Percentiles rank a stretch among this genome's conserved stretches.
phyloP scores from a whole-genome alignment of 305 asterid species.

The Coffea humblotiana region DNA sequence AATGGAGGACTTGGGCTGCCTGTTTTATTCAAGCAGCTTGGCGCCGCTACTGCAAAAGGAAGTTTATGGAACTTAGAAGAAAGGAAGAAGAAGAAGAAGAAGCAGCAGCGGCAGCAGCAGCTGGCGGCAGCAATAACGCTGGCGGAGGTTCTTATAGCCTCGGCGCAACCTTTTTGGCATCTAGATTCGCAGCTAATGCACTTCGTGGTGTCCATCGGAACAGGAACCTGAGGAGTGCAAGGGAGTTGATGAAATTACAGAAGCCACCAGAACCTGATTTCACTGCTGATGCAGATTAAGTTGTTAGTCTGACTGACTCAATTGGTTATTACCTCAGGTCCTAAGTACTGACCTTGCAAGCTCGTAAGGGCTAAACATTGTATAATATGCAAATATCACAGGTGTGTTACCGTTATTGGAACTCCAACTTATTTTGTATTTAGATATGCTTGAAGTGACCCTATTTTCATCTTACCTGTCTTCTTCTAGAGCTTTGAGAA shows the following conservation, averaged over 20 bases:
- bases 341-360: constrained; percentile 10
- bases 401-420: not conserved
- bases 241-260: constrained; percentile 86
- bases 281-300: constrained; percentile 81
- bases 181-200: constrained; percentile 94
- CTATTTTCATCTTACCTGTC: not conserved
- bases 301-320: constrained; percentile 11
- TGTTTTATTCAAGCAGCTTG: constrained; percentile 98
- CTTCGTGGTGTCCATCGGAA: constrained; percentile 92
- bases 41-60: constrained; percentile 88
- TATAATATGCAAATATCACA: constrained; percentile 20
- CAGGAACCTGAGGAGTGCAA: constrained; percentile 79
- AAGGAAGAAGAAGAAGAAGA: constrained; percentile 75
- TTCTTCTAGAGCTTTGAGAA: constrained; percentile 3
- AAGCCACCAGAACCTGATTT: constrained; percentile 99
- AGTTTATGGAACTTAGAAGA: constrained; percentile 61
- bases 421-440: constrained; percentile 13
- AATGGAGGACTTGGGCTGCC: constrained; percentile 99
- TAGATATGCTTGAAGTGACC: not conserved
- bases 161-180: constrained; percentile 85
- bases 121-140: constrained; percentile 40
- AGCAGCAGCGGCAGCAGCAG: constrained; percentile 33
- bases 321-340: constrained; percentile 3
- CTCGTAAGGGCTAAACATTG: constrained; percentile 14
- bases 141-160: constrained; percentile 75